phyloP scores from a whole-genome alignment of 2,329 filamentous ascomycete species.

The Aureobasidium lini region DNA sequence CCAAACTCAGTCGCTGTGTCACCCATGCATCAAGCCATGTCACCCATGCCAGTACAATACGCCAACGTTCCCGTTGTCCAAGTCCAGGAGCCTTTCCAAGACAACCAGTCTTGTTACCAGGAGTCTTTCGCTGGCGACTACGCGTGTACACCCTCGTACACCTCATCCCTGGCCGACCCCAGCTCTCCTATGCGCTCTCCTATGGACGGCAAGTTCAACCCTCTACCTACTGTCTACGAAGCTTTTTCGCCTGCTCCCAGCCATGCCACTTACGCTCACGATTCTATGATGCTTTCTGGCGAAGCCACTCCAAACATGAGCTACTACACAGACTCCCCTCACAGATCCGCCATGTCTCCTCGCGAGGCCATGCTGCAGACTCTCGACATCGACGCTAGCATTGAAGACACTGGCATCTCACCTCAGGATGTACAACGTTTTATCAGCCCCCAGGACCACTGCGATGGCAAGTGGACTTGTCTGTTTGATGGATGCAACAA shows the following conservation, averaged over 20 bases:
- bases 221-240: constrained; percentile 31
- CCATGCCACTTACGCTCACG: constrained; percentile 13
- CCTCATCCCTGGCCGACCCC: constrained; percentile 41
- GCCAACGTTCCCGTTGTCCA: constrained; percentile 44
- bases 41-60: constrained; percentile 34
- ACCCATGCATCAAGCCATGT: constrained; percentile 37
- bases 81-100: constrained; percentile 32
- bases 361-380: constrained; percentile 38
- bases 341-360: constrained; percentile 23
- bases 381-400: constrained; percentile 52
- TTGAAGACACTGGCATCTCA: constrained; percentile 75
- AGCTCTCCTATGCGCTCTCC: constrained; percentile 35
- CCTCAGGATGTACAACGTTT: constrained; percentile 59
- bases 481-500: constrained; percentile 67
- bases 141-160: constrained; percentile 42
- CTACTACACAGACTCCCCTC: constrained; percentile 17
- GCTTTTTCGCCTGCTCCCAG: constrained; percentile 30
- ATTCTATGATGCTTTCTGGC: constrained; percentile 14
- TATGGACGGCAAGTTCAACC: constrained; percentile 29
- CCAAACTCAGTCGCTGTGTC: constrained; percentile 35
- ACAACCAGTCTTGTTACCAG: constrained; percentile 16
- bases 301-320: constrained; percentile 18
- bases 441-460: constrained; percentile 39
- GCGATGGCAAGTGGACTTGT: constrained; percentile 41
- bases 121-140: constrained; percentile 31